Conservation (phyloP, 192 early-diverging fungal species). For the Haplosporangium gracile region DNA sequence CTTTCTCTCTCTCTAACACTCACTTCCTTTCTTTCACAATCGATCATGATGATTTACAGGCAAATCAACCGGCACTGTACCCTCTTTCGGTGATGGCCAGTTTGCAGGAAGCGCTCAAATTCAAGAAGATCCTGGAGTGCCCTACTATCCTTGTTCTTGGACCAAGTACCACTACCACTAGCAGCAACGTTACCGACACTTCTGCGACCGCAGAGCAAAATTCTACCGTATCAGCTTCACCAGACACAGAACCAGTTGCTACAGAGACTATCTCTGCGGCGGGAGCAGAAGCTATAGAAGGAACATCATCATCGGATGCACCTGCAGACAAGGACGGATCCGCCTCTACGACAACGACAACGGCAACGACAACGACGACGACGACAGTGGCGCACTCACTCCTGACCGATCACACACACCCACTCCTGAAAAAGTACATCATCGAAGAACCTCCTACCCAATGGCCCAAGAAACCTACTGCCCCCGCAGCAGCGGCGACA, state of each 20-base stretch:
- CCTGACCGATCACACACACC: not conserved
- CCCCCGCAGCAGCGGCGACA: not conserved
- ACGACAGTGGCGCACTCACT: not conserved
- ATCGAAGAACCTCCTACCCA: conserved; percentile 36
- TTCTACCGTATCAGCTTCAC: not conserved
- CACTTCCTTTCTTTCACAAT: not conserved
- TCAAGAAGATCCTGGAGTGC: conserved; percentile 65
- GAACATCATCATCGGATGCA: not conserved
- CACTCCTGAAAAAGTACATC: conserved; percentile 27
- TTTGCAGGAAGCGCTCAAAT: conserved; percentile 59
- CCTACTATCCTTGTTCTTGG: conserved; percentile 60
- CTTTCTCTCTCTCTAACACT: not conserved
- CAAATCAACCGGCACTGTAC: conserved; percentile 63
- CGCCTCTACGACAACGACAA: not conserved
- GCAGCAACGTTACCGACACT: not conserved
- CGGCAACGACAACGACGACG: not conserved
- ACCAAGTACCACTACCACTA: not conserved
- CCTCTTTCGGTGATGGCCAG: conserved; percentile 48
- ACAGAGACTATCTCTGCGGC: not conserved
- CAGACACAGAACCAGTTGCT: not conserved
- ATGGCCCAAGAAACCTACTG: conserved; percentile 15
- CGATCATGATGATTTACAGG: conserved; percentile 39
- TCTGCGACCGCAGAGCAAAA: not conserved
- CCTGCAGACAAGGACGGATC: not conserved
- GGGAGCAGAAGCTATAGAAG: not conserved